phyloP scores from a whole-genome alignment of 2,329 filamentous ascomycete species.

The Penicillium sp. region DNA sequence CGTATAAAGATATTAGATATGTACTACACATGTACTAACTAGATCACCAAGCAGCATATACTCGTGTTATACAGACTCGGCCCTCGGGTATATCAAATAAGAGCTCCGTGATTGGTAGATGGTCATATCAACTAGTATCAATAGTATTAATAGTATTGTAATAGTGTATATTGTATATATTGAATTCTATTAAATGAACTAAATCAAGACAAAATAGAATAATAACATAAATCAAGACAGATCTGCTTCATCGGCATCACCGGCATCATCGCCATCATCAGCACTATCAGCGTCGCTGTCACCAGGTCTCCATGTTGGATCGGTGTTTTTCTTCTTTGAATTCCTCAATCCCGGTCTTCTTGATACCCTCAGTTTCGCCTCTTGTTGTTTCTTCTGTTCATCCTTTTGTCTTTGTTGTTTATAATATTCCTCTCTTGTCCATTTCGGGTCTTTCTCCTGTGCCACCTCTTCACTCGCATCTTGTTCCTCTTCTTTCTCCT shows the following conservation, averaged over 20 bases:
- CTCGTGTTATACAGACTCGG: constrained; percentile 3
- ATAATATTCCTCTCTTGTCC: background rate
- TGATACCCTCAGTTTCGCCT: background rate
- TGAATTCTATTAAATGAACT: background rate
- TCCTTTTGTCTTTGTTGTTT: background rate
- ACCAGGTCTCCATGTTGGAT: constrained; percentile 7
- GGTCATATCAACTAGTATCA: constrained; percentile 7
- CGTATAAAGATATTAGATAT: background rate
- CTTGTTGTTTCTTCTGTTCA: background rate
- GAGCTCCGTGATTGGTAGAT: constrained; percentile 12
- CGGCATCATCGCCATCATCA: no score
- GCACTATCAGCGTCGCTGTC: background rate
- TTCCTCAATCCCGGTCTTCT: background rate
- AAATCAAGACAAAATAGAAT: no score
- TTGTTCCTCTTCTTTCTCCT: background rate
- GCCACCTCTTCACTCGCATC: background rate
- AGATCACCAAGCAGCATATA: background rate
- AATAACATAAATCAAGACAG: background rate
- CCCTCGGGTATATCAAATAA: constrained; percentile 16
- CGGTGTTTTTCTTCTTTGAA: background rate
- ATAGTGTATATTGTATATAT: no score
- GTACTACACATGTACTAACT: background rate
- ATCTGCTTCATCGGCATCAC: background rate
- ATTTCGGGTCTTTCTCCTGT: background rate
- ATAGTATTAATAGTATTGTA: background rate